A percentile compares a stretch with the other conserved stretches of the same genome.
These are phyloP conservation scores for Leptodermis oblonga DNA, from an alignment of 257 asterid genomes.

Conservation along the genomic window DNA sequence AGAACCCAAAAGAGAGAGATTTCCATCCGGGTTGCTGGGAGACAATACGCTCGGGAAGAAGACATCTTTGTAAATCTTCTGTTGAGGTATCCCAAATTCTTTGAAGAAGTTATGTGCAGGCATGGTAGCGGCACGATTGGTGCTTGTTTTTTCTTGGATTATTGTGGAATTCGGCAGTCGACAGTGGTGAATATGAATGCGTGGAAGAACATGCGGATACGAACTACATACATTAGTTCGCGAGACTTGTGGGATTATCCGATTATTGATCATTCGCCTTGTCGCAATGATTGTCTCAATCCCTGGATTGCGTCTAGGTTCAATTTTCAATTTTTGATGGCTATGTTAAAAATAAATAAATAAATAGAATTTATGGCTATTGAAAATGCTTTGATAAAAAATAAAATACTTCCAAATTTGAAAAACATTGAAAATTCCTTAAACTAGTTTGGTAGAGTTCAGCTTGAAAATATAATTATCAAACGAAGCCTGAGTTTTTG, in stretches of 20 bases:
- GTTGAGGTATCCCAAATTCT: conserved; percentile 48
- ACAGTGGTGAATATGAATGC: background rate
- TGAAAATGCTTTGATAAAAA: too few species aligned
- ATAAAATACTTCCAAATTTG: too few species aligned
- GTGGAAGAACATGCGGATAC: background rate
- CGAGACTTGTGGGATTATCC: too few species aligned
- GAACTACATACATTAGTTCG: background rate
- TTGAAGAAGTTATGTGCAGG: conserved; percentile 41
- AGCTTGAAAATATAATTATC: too few species aligned
- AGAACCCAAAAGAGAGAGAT: conserved; percentile 22
- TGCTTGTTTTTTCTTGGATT: background rate
- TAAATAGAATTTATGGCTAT: too few species aligned
- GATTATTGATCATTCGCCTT: too few species aligned
- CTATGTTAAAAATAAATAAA: too few species aligned
- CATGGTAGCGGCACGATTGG: conserved; percentile 22
- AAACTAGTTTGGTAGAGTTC: too few species aligned
- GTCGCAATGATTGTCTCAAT: background rate
- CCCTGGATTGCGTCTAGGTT: conserved; percentile 20
- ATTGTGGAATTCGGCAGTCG: background rate
- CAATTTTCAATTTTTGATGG: background rate
- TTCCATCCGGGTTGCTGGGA: conserved; percentile 26
- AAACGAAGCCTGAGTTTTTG: too few species aligned
- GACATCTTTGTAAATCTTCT: conserved; percentile 42
- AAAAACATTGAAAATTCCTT: too few species aligned
- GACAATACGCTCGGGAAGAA: conserved; percentile 55